Base-by-base conservation (phyloP, 805 yeast genomes). In the Dipodascus albidus region DNA sequence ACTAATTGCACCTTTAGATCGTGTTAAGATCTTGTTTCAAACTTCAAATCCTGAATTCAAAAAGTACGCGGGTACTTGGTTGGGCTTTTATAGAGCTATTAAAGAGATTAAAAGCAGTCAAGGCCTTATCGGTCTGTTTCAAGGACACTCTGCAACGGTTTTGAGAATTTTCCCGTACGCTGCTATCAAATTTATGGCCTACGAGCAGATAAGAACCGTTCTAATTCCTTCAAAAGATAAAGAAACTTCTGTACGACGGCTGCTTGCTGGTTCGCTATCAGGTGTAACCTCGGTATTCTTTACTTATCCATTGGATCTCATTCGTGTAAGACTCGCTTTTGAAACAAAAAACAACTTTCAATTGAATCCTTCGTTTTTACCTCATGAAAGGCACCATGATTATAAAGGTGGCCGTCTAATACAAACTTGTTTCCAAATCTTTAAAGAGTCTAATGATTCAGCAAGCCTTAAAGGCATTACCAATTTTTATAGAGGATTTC, bases 121-220 rank as follows among this genome's bases (percentile, higher is more conserved):
- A 66, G 98, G 98, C 17, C 49, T 82, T 1, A 57, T 71, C 47
- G 99, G 99, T 1, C 78, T 93, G 53, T 91, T 82, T 66, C 96
- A 91, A 63, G 99, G 99, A 44, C 99, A 93, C 67, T 87, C 96
- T 2, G 96, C 95, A 0, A 93, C 99, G 0, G 71, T 93, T 51
- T 67, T 90, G 47, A 75, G 99, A 57, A 87, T 93, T 2, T 91
- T 93, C 67, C 99, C 99, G 1, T 93, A 93, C 67, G 97, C 99
- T 2, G 96, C 96, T 9, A 86, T 93, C 63, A 93, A 93, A 67
- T 93, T 91, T 67, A 96, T 93, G 15, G 90, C 95, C 8, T 93
- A 93, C 68, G 99, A 93, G 69, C 98, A 93, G 67, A 80, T 90
- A 50, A 71, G 99, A 57, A 75, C 86, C 11, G 53, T 85, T 1